phyloP scores from a whole-genome alignment of 129 eudicot genomes.

The Smallanthus sonchifolius region DNA sequence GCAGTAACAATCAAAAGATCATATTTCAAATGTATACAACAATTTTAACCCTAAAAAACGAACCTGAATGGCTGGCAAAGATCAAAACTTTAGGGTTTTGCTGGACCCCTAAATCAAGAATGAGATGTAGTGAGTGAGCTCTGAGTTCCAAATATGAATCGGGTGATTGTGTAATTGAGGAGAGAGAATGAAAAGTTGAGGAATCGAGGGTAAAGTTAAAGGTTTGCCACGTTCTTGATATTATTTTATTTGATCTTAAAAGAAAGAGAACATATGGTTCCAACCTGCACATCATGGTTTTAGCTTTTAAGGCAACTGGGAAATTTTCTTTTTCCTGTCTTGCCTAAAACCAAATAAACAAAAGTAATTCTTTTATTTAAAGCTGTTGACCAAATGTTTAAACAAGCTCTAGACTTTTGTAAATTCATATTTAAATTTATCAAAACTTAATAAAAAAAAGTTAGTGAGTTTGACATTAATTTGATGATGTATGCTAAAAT shows the following conservation, averaged over 20 bases:
- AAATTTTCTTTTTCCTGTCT: neutral
- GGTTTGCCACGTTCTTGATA: conserved; percentile 56
- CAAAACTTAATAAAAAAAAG: too few relatives aligned
- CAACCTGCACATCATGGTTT: conserved; percentile 61
- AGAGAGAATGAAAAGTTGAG: conserved; percentile 24
- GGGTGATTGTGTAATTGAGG: conserved; percentile 35
- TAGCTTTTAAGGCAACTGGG: conserved; percentile 23
- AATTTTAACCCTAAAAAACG: conserved; percentile 22
- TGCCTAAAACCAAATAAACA: neutral
- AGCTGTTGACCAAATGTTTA: neutral
- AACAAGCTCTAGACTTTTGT: neutral
- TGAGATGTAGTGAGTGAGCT: conserved; percentile 19
- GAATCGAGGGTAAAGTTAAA: conserved; percentile 48
- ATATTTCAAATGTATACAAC: conserved; percentile 20
- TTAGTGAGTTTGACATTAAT: too few relatives aligned
- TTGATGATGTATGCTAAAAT: too few relatives aligned
- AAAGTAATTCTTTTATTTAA: neutral
- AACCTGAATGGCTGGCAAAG: conserved; percentile 49
- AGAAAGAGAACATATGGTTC: conserved; percentile 38
- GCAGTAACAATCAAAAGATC: conserved; percentile 40
- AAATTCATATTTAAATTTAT: neutral
- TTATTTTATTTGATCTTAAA: conserved; percentile 20
- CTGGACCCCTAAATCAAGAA: conserved; percentile 38
- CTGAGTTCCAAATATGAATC: conserved; percentile 27
- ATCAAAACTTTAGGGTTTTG: conserved; percentile 45